phyloP scores from a whole-genome alignment of 2,329 filamentous ascomycete species.

The Fusarium multiceps region DNA sequence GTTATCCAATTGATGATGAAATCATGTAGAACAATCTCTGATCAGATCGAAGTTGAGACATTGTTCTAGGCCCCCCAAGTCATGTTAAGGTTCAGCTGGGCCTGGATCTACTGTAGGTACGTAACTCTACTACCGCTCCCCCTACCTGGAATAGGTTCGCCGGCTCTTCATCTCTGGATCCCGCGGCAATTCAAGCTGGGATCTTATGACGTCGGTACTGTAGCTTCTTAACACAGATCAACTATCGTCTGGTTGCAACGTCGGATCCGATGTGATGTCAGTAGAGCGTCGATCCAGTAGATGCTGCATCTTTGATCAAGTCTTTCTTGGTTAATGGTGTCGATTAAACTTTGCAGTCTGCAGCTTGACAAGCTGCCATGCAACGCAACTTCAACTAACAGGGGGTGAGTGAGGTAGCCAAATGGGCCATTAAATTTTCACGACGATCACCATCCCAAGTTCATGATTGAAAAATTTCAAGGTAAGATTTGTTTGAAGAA shows the following conservation, averaged over 20 bases:
- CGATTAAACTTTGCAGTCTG: background rate
- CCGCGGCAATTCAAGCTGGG: slow-evolving; percentile 14
- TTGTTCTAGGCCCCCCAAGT: background rate
- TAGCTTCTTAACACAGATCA: slow-evolving; percentile 1
- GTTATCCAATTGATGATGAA: background rate
- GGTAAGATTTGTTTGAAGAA: background rate
- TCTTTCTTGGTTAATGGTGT: slow-evolving; percentile 2
- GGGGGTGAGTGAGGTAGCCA: background rate
- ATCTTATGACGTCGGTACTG: slow-evolving; percentile 28
- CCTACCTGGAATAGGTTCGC: background rate
- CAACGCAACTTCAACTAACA: background rate
- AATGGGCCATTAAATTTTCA: slow-evolving; percentile 3
- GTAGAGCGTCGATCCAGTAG: slow-evolving; percentile 9
- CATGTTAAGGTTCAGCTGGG: background rate
- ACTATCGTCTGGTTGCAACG: slow-evolving; percentile 1
- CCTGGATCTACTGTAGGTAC: slow-evolving; percentile 2
- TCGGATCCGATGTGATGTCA: slow-evolving; percentile 28
- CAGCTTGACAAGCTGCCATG: background rate
- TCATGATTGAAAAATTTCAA: background rate
- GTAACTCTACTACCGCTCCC: background rate
- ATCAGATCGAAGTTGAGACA: background rate
- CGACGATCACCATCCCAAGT: slow-evolving; percentile 6
- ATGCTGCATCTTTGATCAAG: background rate
- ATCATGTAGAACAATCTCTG: background rate
- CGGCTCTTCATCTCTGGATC: slow-evolving; percentile 3